phyloP scores from a whole-genome alignment of 2,329 filamentous ascomycete genomes.

The Apiospora hydei region DNA sequence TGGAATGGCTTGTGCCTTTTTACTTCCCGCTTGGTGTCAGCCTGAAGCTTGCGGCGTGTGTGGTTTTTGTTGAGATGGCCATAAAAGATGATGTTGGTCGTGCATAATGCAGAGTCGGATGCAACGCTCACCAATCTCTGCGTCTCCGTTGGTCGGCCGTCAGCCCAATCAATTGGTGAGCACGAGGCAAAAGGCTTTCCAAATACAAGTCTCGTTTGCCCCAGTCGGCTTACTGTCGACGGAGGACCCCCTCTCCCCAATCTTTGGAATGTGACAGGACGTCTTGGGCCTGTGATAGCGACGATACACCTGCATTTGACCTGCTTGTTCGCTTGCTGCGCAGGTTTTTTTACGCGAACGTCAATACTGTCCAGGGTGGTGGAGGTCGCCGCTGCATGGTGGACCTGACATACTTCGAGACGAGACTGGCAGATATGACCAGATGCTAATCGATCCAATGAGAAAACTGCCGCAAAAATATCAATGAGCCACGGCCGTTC shows the following conservation, averaged over 20 bases:
- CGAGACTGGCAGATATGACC: slow-evolving; percentile 13
- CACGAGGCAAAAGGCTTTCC: not conserved
- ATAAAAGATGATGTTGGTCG: not conserved
- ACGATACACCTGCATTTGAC: not conserved
- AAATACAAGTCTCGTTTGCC: not conserved
- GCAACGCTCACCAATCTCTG: not conserved
- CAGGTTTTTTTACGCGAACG: not conserved
- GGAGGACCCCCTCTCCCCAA: not conserved
- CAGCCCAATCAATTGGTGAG: not conserved
- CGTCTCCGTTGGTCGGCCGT: not conserved
- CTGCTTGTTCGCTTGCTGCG: not conserved
- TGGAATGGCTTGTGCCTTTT: not conserved
- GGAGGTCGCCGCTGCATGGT: slow-evolving; percentile 1
- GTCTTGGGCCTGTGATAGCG: not conserved
- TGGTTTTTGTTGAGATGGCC: not conserved
- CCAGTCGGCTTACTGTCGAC: not conserved
- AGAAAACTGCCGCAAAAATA: slow-evolving; percentile 20
- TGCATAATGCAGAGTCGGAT: slow-evolving; percentile 3
- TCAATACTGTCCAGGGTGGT: not conserved
- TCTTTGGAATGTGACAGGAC: not conserved
- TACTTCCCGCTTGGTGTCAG: slow-evolving; percentile 1
- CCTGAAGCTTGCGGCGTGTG: not conserved
- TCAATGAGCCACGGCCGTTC: not conserved
- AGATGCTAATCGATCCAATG: slow-evolving; percentile 8
- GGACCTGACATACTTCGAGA: not conserved